phyloP scores from a whole-genome alignment of 495 filamentous ascomycete species.

The Pyrenula aspistea region DNA sequence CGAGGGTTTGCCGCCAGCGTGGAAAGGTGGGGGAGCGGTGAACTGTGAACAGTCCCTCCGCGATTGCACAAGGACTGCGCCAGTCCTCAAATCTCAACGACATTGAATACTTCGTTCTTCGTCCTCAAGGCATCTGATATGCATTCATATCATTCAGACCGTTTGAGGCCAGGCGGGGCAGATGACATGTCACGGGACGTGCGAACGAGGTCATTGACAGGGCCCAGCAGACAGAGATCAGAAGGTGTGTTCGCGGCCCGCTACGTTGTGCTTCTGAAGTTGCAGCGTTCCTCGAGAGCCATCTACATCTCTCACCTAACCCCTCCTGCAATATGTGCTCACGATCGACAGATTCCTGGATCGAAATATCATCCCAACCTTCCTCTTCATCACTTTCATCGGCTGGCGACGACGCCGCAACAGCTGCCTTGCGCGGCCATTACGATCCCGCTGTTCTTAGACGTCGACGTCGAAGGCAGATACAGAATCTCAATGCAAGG shows the following conservation, averaged over 20 bases:
- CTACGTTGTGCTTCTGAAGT: neutral
- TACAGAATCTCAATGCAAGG: conserved; percentile 29
- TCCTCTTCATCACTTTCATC: conserved; percentile 88
- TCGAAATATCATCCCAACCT: conserved; percentile 86
- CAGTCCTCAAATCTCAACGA: too few relatives aligned
- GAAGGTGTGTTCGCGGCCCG: conserved; percentile 25
- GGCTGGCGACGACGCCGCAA: conserved; percentile 60
- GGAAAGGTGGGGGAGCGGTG: too few relatives aligned
- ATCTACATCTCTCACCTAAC: conserved; percentile 7
- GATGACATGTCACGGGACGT: neutral
- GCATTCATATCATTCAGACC: neutral
- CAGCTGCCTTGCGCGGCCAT: conserved; percentile 73
- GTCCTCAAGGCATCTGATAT: too few relatives aligned
- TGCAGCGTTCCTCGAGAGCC: neutral
- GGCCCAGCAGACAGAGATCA: conserved; percentile 24
- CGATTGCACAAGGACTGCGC: too few relatives aligned
- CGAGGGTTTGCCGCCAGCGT: too few relatives aligned
- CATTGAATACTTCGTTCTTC: too few relatives aligned
- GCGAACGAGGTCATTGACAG: neutral
- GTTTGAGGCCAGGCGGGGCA: too few relatives aligned
- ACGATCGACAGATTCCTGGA: conserved; percentile 77
- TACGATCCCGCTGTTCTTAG: conserved; percentile 26
- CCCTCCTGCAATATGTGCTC: conserved; percentile 35
- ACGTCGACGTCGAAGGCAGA: conserved; percentile 42
- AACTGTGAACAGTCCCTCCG: too few relatives aligned